These are phyloP conservation scores for Durio zibethinus DNA, from an alignment of 345 rosid species.

Conservation along the genomic window DNA sequence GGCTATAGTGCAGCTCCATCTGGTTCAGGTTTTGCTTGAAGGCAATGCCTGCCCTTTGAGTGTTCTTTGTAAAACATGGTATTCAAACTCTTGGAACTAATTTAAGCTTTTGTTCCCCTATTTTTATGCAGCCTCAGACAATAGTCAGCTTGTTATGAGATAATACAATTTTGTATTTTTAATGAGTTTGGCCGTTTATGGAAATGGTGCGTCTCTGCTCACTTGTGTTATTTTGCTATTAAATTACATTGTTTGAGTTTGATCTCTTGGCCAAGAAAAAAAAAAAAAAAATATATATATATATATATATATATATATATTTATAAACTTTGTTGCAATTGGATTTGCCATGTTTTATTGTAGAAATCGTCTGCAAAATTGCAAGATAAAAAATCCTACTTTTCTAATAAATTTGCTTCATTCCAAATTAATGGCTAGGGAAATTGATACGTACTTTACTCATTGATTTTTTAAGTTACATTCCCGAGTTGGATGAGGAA, in stretches of 20 bases:
- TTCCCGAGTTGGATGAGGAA: too few species aligned
- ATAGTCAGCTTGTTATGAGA: slow-evolving; percentile 12
- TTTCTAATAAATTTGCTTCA: background rate
- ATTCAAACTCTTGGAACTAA: background rate
- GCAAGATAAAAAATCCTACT: background rate
- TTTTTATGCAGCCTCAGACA: background rate
- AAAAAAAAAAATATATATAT: too few species aligned
- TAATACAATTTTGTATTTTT: slow-evolving; percentile 5
- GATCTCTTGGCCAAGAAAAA: too few species aligned
- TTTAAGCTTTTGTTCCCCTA: background rate
- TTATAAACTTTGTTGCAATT: background rate
- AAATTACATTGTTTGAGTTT: background rate
- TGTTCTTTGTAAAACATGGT: background rate
- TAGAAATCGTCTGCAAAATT: background rate
- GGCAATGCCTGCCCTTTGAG: background rate
- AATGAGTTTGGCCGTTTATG: background rate
- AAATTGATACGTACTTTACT: background rate
- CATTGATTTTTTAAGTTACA: too few species aligned
- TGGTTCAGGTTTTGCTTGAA: slow-evolving; percentile 51
- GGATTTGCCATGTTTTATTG: background rate
- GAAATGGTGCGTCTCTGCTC: background rate
- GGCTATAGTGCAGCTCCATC: slow-evolving; percentile 48
- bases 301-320: too few species aligned
- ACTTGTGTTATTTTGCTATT: background rate
- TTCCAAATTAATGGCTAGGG: background rate